Evolutionary conservation across 306 rosid species (phyloP).

Genomic region (Fagus sylvatica): DNA sequence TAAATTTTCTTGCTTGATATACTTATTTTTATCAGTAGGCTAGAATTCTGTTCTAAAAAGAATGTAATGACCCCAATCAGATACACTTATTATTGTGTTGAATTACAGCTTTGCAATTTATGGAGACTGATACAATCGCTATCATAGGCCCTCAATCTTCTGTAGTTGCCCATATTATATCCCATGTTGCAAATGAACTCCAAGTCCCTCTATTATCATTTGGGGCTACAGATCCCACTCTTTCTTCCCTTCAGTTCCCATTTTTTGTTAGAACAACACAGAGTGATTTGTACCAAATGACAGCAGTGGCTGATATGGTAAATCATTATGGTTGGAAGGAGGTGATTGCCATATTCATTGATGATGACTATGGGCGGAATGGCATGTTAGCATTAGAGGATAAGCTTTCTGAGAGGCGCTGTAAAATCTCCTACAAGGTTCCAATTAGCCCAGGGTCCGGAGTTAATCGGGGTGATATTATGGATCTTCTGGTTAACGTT

Average conservation of each 20-base stretch:
- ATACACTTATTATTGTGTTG: not conserved
- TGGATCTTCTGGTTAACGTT: conserved; percentile 69
- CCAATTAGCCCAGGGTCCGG: conserved; percentile 52
- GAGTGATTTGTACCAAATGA: conserved; percentile 83
- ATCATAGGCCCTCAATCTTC: conserved; percentile 96
- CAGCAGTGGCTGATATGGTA: conserved; percentile 76
- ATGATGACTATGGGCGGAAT: conserved; percentile 84
- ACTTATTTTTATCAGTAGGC: not conserved
- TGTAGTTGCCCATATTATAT: conserved; percentile 79
- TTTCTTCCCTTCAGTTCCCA: conserved; percentile 76
- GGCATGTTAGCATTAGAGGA: conserved; percentile 75
- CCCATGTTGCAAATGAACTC: conserved; percentile 88
- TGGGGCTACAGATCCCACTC: conserved; percentile 93
- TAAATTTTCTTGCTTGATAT: not conserved
- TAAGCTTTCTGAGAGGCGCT: conserved; percentile 62
- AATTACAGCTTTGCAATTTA: conserved; percentile 76
- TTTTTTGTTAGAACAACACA: conserved; percentile 80
- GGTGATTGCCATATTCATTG: conserved; percentile 69
- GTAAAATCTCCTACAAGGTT: conserved; percentile 69
- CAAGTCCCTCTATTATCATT: conserved; percentile 83
- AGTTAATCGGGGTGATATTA: conserved; percentile 44
- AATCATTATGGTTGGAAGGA: conserved; percentile 82
- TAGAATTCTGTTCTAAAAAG: not conserved
- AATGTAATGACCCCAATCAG: not conserved
- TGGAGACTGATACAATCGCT: conserved; percentile 80